Percentiles rank a stretch among this genome's conserved stretches.
These are phyloP conservation scores for Rhizophagus sp. DNA, from an alignment of 192 early-diverging fungal genomes.

Conservation along the genomic window DNA sequence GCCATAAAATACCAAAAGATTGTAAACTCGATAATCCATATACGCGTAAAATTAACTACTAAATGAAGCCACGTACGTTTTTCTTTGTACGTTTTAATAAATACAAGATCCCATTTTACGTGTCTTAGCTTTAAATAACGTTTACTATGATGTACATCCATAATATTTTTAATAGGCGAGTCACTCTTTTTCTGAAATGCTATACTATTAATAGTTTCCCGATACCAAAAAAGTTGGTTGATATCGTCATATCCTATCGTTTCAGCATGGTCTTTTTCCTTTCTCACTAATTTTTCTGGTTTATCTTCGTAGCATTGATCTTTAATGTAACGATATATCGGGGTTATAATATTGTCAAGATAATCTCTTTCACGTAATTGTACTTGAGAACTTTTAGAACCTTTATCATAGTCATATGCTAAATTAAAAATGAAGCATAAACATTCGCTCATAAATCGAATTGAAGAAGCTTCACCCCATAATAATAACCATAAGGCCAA, in stretches of 20 bases:
- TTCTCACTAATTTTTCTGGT: slow-evolving; percentile 69
- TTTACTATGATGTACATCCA: slow-evolving; percentile 60
- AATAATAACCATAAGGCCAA: slow-evolving; percentile 73
- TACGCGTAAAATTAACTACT: slow-evolving; percentile 79
- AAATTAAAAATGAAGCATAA: slow-evolving; percentile 81
- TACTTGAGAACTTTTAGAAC: slow-evolving; percentile 45
- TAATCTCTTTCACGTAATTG: slow-evolving; percentile 69
- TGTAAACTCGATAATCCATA: slow-evolving; percentile 84
- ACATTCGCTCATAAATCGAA: slow-evolving; percentile 74
- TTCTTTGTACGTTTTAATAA: slow-evolving; percentile 83
- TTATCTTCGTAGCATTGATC: slow-evolving; percentile 73
- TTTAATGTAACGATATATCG: slow-evolving; percentile 72
- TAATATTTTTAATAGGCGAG: slow-evolving; percentile 38
- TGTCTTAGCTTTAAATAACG: slow-evolving; percentile 62
- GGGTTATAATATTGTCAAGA: slow-evolving; percentile 66
- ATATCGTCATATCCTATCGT: slow-evolving; percentile 83
- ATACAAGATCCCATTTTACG: slow-evolving; percentile 70
- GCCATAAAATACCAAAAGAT: slow-evolving; percentile 81
- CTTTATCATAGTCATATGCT: slow-evolving; percentile 61
- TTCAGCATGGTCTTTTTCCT: slow-evolving; percentile 73
- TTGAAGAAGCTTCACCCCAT: slow-evolving; percentile 78
- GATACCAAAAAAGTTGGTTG: slow-evolving; percentile 83
- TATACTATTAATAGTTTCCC: slow-evolving; percentile 62
- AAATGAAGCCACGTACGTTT: slow-evolving; percentile 82
- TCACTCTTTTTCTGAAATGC: slow-evolving; percentile 49